A percentile compares a stretch with the other conserved stretches of the same genome.
phyloP scores from a whole-genome alignment of 2,329 filamentous ascomycete genomes.

The Nemania sp. region DNA sequence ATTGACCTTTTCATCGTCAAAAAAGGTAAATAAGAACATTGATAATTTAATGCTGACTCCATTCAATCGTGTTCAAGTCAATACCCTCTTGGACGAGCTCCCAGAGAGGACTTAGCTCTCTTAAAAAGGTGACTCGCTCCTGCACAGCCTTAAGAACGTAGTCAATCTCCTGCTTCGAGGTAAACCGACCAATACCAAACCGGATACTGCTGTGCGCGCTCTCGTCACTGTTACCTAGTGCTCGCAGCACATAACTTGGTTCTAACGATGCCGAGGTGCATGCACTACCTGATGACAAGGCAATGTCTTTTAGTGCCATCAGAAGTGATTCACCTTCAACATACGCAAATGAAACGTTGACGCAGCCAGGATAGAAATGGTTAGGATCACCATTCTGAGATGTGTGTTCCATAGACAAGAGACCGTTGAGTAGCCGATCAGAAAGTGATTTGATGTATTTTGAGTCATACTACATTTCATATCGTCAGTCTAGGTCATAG shows the following conservation, averaged over 20 bases:
- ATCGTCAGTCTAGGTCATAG: slow-evolving; percentile 18
- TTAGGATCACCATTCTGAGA: slow-evolving; percentile 86
- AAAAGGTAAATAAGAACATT: neutral
- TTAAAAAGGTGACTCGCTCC: slow-evolving; percentile 90
- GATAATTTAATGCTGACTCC: slow-evolving; percentile 87
- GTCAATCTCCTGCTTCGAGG: slow-evolving; percentile 93
- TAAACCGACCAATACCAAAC: slow-evolving; percentile 97
- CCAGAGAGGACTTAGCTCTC: slow-evolving; percentile 96
- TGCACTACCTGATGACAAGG: slow-evolving; percentile 93
- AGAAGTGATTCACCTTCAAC: slow-evolving; percentile 97
- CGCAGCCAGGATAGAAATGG: slow-evolving; percentile 92
- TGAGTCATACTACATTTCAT: slow-evolving; percentile 79
- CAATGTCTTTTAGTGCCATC: slow-evolving; percentile 99
- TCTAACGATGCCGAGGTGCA: slow-evolving; percentile 97
- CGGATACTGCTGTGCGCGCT: slow-evolving; percentile 97
- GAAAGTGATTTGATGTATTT: slow-evolving; percentile 87
- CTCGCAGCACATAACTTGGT: slow-evolving; percentile 94
- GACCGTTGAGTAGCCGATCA: slow-evolving; percentile 82
- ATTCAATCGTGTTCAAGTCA: slow-evolving; percentile 95
- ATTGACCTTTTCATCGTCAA: slow-evolving; percentile 1
- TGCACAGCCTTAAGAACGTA: slow-evolving; percentile 95
- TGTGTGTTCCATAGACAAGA: slow-evolving; percentile 92
- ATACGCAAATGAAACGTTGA: slow-evolving; percentile 98
- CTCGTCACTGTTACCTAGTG: slow-evolving; percentile 95
- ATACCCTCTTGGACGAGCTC: slow-evolving; percentile 97